phyloP scores from a whole-genome alignment of 192 early-diverging fungal species.

The Gaertneriomyces semiglobifer region DNA sequence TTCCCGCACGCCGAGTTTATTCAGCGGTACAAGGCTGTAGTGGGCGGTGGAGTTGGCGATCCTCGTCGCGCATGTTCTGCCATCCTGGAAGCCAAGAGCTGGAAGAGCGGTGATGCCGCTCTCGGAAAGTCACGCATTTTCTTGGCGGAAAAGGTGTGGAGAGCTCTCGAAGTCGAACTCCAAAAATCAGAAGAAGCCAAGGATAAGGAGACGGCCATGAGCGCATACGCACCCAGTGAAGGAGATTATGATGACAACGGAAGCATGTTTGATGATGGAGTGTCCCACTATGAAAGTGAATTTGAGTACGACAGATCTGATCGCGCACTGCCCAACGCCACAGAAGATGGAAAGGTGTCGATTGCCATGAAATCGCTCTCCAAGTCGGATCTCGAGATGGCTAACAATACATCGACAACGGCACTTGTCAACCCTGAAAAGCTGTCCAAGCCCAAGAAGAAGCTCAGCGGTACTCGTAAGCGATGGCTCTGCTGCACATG shows the following conservation, averaged over 20 bases:
- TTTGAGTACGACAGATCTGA: slow-evolving; percentile 32
- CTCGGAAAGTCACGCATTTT: slow-evolving; percentile 56
- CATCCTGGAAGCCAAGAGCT: slow-evolving; percentile 22
- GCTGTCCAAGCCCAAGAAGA: slow-evolving; percentile 30
- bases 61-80: slow-evolving; percentile 28
- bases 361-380: slow-evolving; percentile 3
- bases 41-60: slow-evolving; percentile 20
- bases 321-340: not conserved
- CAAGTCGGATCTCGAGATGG: slow-evolving; percentile 28
- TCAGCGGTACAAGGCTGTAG: slow-evolving; percentile 59
- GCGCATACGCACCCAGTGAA: slow-evolving; percentile 7
- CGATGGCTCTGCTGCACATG: slow-evolving; percentile 82
- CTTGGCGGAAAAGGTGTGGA: slow-evolving; percentile 76
- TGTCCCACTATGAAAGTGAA: slow-evolving; percentile 46
- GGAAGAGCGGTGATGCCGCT: slow-evolving; percentile 30
- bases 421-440: slow-evolving; percentile 14
- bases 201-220: not conserved
- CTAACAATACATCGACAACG: slow-evolving; percentile 6
- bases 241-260: slow-evolving; percentile 9
- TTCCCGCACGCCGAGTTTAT: slow-evolving; percentile 76
- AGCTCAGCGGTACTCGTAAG: slow-evolving; percentile 56
- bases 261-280: slow-evolving; percentile 27
- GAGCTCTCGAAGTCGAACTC: slow-evolving; percentile 76
- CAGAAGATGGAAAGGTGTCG: not conserved
- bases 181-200: slow-evolving; percentile 66